Evolutionary conservation across 2,329 filamentous ascomycete genomes (phyloP).

Genomic region (Lachnellula hyalina): DNA sequence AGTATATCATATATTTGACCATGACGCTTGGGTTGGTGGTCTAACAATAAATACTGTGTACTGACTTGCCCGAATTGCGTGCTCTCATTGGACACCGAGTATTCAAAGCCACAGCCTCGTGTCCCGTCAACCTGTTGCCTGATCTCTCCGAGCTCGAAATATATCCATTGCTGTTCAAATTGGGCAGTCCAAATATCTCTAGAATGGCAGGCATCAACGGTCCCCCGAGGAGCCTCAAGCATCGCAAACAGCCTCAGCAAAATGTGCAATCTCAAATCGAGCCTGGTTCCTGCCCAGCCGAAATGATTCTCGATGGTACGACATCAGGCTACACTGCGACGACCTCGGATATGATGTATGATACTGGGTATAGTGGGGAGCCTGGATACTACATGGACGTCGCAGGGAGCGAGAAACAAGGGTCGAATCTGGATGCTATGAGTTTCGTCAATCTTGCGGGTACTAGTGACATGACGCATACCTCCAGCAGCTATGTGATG

Average conservation of each 20-base stretch:
- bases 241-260: neutral
- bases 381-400: neutral
- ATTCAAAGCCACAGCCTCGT: neutral
- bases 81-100: neutral
- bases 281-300: neutral
- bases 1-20: neutral
- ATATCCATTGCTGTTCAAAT: neutral
- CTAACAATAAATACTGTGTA: neutral
- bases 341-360: neutral
- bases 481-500: conserved; percentile 7
- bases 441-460: conserved; percentile 4
- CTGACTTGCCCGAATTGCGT: neutral
- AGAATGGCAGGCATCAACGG: neutral
- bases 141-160: neutral
- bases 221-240: neutral
- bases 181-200: neutral
- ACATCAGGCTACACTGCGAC: neutral
- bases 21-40: neutral
- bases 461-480: neutral
- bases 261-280: neutral
- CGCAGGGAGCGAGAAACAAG: neutral
- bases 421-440: conserved; percentile 1
- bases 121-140: neutral
- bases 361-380: neutral
- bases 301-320: neutral